Conservation (phyloP, 2,329 filamentous ascomycete species). For the Cercospora zeina region DNA sequence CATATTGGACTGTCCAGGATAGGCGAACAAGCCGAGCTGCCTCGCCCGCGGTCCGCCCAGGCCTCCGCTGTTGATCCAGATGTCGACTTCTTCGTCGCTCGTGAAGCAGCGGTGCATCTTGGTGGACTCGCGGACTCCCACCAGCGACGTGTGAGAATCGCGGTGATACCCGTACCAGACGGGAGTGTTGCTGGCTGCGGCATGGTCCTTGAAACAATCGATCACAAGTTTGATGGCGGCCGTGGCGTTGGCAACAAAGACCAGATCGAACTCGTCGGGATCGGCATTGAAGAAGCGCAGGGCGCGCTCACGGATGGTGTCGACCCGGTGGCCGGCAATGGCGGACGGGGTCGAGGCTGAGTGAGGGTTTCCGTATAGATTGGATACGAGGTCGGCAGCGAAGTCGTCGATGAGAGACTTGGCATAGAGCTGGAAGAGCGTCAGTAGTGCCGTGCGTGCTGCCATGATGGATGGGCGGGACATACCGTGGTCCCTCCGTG, state of each 20-base stretch:
- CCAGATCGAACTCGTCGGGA: conserved; percentile 59
- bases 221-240: conserved; percentile 63
- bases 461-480: background rate
- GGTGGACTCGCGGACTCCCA: conserved; percentile 41
- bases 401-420: conserved; percentile 60
- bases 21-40: conserved; percentile 43
- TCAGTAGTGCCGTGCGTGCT: conserved; percentile 9
- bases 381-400: conserved; percentile 55
- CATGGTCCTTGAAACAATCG: conserved; percentile 58
- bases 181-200: conserved; percentile 48
- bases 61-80: conserved; percentile 47
- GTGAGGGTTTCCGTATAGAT: conserved; percentile 69
- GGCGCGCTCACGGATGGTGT: conserved; percentile 56
- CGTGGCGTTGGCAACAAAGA: conserved; percentile 64
- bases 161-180: conserved; percentile 63
- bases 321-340: conserved; percentile 58
- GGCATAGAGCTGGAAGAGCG: conserved; percentile 52
- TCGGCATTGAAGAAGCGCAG: conserved; percentile 61
- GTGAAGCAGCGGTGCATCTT: conserved; percentile 44
- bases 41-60: conserved; percentile 36
- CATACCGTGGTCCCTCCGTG: conserved; percentile 46
- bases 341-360: conserved; percentile 62
- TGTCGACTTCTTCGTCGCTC: conserved; percentile 45
- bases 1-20: conserved; percentile 46
- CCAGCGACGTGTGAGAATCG: conserved; percentile 62